phyloP scores from a whole-genome alignment of 805 yeast species.

The Saccharomycopsis javanensis region DNA sequence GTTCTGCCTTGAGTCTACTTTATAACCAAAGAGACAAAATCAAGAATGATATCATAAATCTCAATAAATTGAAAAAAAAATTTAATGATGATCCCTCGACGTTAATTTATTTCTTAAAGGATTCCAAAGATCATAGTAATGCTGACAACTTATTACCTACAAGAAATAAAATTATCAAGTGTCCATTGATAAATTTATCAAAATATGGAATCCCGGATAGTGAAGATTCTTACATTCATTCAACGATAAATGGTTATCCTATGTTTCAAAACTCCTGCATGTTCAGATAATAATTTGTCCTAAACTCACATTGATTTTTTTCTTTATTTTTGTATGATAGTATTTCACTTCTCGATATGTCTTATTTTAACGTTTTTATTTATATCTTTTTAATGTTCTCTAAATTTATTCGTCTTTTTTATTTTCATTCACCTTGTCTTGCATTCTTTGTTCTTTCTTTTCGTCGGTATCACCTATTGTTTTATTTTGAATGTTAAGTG shows the following conservation, averaged over 20 bases:
- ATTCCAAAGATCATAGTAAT: background rate
- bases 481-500: too few relatives aligned
- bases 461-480: too few relatives aligned
- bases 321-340: background rate
- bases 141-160: constrained; percentile 8
- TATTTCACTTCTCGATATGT: background rate
- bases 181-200: constrained; percentile 17
- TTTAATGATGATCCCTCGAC: constrained; percentile 6
- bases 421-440: background rate
- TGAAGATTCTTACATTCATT: constrained; percentile 5
- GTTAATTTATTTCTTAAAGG: background rate
- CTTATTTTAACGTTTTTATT: background rate
- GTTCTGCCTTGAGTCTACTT: constrained; percentile 15
- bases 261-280: background rate
- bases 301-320: background rate
- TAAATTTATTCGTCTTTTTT: background rate
- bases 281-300: background rate
- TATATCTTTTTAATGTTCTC: background rate
- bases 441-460: background rate
- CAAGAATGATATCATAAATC: constrained; percentile 10
- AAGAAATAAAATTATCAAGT: constrained; percentile 14
- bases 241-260: background rate
- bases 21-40: constrained; percentile 12
- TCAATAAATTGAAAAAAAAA: constrained; percentile 8
- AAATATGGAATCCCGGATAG: constrained; percentile 13